Percentiles rank a stretch among this genome's conserved stretches.
phyloP scores from a whole-genome alignment of 2,329 filamentous ascomycete species.

The Aureobasidium sp. region DNA sequence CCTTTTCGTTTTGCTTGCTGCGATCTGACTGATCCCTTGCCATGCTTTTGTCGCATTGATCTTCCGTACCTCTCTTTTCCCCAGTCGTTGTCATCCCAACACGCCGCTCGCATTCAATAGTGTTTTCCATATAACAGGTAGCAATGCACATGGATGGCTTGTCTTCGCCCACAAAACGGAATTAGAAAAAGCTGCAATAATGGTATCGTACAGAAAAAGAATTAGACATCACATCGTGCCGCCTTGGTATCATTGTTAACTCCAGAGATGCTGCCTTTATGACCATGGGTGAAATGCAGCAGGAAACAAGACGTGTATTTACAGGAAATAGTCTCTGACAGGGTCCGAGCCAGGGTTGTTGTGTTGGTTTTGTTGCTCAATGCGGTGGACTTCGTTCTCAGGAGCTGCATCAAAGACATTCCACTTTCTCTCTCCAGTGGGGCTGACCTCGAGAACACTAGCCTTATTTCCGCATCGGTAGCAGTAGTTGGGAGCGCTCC shows the following conservation, averaged over 20 bases:
- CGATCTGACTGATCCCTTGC: not conserved
- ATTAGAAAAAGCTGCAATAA: not conserved
- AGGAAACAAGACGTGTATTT: slow-evolving; percentile 2
- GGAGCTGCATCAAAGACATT: slow-evolving; percentile 97
- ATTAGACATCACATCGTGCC: not conserved
- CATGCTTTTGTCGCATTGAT: not conserved
- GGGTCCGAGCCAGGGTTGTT: slow-evolving; percentile 63
- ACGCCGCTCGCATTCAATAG: not conserved
- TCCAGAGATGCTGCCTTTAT: slow-evolving; percentile 9
- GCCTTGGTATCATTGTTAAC: slow-evolving; percentile 12
- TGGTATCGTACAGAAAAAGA: slow-evolving; percentile 3
- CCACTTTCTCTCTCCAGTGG: slow-evolving; percentile 87
- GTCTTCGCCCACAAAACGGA: not conserved
- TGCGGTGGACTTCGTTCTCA: slow-evolving; percentile 82
- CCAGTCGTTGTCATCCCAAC: not conserved
- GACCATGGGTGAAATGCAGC: not conserved
- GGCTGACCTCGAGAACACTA: slow-evolving; percentile 91
- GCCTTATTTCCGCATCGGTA: slow-evolving; percentile 83
- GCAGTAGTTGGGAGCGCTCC: slow-evolving; percentile 49
- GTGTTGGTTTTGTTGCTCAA: slow-evolving; percentile 63
- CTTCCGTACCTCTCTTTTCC: not conserved
- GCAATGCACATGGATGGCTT: not conserved
- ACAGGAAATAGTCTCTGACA: slow-evolving; percentile 60
- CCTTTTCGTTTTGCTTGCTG: not conserved
- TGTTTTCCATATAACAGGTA: not conserved